Percentiles rank a stretch among this genome's conserved stretches.
phyloP scores from a whole-genome alignment of 768 basidiomycete species.

The Suillus paluster region DNA sequence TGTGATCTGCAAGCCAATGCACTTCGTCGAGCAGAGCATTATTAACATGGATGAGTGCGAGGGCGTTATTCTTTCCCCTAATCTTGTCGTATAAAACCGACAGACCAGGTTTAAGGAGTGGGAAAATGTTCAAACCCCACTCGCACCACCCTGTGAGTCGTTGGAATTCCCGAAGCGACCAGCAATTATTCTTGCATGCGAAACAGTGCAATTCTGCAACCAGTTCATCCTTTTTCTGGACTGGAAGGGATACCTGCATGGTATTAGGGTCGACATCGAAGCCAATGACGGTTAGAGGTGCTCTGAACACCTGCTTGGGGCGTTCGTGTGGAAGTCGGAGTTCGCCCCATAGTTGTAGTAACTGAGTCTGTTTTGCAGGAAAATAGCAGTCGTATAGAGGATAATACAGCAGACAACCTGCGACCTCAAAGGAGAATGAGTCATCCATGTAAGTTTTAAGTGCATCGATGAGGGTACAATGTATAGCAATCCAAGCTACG shows the following conservation, averaged over 20 bases:
- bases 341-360: too few species aligned
- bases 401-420: too few species aligned
- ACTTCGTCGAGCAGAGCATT: not conserved
- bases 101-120: conserved; percentile 37
- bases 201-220: not conserved
- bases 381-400: too few species aligned
- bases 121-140: conserved; percentile 45
- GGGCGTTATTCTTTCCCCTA: conserved; percentile 21
- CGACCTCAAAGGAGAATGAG: too few species aligned
- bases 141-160: conserved; percentile 43
- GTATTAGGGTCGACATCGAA: conserved; percentile 29
- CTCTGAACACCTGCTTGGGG: too few species aligned
- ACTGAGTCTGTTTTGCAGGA: too few species aligned
- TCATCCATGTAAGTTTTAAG: too few species aligned
- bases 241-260: conserved; percentile 20
- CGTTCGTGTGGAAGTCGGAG: too few species aligned
- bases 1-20: not conserved
- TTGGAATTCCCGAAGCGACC: conserved; percentile 28
- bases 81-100: conserved; percentile 39
- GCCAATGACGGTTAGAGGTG: conserved; percentile 32
- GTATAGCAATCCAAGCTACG: conserved; percentile 33
- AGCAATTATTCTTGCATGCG: not conserved
- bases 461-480: not conserved
- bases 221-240: not conserved
- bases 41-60: not conserved